phyloP scores from a whole-genome alignment of 2,329 filamentous ascomycete genomes.

The Claviceps capensis region DNA sequence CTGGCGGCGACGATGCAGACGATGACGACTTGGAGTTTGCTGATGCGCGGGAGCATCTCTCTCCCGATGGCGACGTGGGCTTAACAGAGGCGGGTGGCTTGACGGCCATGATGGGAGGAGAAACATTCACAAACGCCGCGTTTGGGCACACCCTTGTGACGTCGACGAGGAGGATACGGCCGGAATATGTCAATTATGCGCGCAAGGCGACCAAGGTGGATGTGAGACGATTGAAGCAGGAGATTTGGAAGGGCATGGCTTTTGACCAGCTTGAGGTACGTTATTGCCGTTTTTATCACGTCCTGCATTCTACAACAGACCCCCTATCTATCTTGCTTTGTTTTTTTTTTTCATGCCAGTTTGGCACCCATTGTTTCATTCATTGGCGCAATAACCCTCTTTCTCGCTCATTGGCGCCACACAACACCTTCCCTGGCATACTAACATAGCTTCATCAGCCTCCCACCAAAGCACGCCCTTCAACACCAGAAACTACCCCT shows the following conservation, averaged over 20 bases:
- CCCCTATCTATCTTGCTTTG: not conserved
- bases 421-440: not conserved
- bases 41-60: constrained; percentile 68
- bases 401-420: not conserved
- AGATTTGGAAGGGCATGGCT: constrained; percentile 54
- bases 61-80: constrained; percentile 42
- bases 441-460: not conserved
- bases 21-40: constrained; percentile 65
- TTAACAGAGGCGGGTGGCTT: constrained; percentile 34
- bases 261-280: constrained; percentile 40
- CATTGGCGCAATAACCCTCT: not conserved
- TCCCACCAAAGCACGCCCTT: not conserved
- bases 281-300: constrained; percentile 4
- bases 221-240: constrained; percentile 53
- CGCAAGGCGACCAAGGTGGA: constrained; percentile 60
- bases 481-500: constrained; percentile 9
- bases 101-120: constrained; percentile 35
- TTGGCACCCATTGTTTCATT: not conserved
- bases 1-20: constrained; percentile 42
- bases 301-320: no score
- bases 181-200: constrained; percentile 59
- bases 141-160: constrained; percentile 58
- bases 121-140: constrained; percentile 32
- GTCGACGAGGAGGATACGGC: constrained; percentile 46
- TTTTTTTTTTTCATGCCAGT: not conserved